Conservation (phyloP, 169 alveolate species). For the Ichthyophthirius multifiliis region DNA sequence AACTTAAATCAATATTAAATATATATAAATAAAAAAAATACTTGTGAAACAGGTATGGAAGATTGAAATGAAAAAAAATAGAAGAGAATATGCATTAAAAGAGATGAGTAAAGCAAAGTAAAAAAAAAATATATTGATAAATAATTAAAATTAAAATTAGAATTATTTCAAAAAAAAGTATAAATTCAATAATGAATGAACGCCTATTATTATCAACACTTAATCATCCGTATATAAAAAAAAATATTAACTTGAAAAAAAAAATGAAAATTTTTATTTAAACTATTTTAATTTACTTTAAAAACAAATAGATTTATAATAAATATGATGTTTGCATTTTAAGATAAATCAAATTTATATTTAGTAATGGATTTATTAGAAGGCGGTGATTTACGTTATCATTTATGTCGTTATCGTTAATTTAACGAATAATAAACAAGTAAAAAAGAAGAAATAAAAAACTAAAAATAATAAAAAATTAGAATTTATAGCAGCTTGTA, state of each 20-base stretch:
- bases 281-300: no score
- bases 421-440: conserved; percentile 63
- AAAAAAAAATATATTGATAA: no score
- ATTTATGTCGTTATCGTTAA: conserved; percentile 41
- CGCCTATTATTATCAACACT: conserved; percentile 56
- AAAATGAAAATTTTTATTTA: no score
- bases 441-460: not conserved
- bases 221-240: conserved; percentile 58
- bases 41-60: no score
- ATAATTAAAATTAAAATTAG: no score
- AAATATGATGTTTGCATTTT: conserved; percentile 68
- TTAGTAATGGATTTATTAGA: conserved; percentile 59
- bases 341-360: conserved; percentile 62
- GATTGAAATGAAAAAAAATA: no score
- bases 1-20: no score
- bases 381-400: conserved; percentile 76
- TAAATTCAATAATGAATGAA: conserved; percentile 73
- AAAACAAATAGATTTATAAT: conserved; percentile 51
- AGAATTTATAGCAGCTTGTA: conserved; percentile 66
- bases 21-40: no score
- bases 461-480: not conserved
- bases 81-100: no score
- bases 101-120: no score
- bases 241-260: no score
- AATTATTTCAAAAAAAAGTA: conserved; percentile 62